Evolutionary conservation across 2,329 filamentous ascomycete genomes (phyloP).

Genomic region (Dactylonectria macrodidyma): DNA sequence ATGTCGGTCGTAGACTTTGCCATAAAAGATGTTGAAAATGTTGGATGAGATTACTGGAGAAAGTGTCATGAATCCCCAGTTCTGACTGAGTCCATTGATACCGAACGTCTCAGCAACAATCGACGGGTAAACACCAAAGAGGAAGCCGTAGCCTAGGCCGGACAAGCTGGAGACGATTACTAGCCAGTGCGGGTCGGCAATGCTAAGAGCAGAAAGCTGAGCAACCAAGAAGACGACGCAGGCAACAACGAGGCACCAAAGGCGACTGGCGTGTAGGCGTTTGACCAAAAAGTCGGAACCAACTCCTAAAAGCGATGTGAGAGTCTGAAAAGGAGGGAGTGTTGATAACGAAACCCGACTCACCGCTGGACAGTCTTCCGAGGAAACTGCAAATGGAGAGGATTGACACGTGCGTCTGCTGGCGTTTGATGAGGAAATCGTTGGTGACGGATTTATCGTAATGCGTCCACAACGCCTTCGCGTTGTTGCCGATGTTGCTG

Average conservation of each 20-base stretch:
- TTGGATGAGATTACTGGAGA: slow-evolving; percentile 91
- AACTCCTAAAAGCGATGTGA: slow-evolving; percentile 70
- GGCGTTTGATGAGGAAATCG: slow-evolving; percentile 83
- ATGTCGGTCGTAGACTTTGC: slow-evolving; percentile 85
- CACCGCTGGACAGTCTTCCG: slow-evolving; percentile 84
- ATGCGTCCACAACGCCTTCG: slow-evolving; percentile 88
- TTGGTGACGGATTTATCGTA: slow-evolving; percentile 82
- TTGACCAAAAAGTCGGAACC: slow-evolving; percentile 94
- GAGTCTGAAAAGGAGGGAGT: slow-evolving; percentile 18
- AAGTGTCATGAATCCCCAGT: slow-evolving; percentile 96
- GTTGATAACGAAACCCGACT: slow-evolving; percentile 43
- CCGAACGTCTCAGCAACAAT: slow-evolving; percentile 93
- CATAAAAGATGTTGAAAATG: slow-evolving; percentile 94
- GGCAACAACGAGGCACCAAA: slow-evolving; percentile 91
- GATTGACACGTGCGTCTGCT: slow-evolving; percentile 94
- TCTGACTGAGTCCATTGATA: slow-evolving; percentile 89
- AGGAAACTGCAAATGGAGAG: slow-evolving; percentile 90
- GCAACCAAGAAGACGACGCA: slow-evolving; percentile 83
- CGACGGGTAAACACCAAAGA: slow-evolving; percentile 95
- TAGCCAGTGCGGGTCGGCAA: slow-evolving; percentile 83
- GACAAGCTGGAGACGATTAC: slow-evolving; percentile 86
- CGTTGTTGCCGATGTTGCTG: slow-evolving; percentile 96
- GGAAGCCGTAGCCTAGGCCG: slow-evolving; percentile 90
- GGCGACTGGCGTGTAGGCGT: slow-evolving; percentile 82
- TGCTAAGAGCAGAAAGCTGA: slow-evolving; percentile 81